phyloP scores from a whole-genome alignment of 1,284 basidiomycete genomes.

The Coniferiporia weirii region DNA sequence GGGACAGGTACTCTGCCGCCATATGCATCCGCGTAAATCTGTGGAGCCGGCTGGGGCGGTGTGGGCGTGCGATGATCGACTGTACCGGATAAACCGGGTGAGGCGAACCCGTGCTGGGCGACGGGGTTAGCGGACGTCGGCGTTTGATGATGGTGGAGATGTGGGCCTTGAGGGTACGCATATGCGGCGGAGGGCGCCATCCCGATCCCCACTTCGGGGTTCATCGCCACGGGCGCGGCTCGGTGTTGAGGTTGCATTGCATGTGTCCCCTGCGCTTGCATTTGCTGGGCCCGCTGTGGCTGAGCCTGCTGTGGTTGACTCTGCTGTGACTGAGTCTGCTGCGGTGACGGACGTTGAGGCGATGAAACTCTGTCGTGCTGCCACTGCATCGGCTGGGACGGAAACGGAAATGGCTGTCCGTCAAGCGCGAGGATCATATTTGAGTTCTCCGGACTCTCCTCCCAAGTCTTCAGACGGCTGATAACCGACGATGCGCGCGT shows the following conservation, averaged over 20 bases:
- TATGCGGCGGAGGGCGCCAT: not conserved
- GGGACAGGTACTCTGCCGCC: not conserved
- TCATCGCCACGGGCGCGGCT: not conserved
- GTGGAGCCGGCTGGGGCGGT: not conserved
- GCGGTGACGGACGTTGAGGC: not conserved
- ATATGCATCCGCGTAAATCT: not conserved
- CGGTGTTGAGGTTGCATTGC: not conserved
- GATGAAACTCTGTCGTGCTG: not conserved
- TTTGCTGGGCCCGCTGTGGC: not conserved
- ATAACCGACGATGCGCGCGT: constrained; percentile 18
- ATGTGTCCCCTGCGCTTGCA: not conserved
- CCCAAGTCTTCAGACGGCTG: constrained; percentile 8
- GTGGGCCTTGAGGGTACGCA: not conserved
- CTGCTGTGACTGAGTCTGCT: not conserved
- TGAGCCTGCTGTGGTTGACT: not conserved
- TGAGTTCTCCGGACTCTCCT: not conserved
- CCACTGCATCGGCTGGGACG: constrained; percentile 6
- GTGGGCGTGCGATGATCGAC: not conserved
- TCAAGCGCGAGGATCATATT: constrained; percentile 6
- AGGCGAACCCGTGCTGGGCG: not conserved
- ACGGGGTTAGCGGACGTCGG: not conserved
- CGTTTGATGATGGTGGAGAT: not conserved
- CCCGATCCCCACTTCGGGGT: not conserved
- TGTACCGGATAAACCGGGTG: not conserved
- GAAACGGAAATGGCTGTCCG: not conserved